Conservation (phyloP, 768 basidiomycete genomes). For the Boletus sensibilis region DNA sequence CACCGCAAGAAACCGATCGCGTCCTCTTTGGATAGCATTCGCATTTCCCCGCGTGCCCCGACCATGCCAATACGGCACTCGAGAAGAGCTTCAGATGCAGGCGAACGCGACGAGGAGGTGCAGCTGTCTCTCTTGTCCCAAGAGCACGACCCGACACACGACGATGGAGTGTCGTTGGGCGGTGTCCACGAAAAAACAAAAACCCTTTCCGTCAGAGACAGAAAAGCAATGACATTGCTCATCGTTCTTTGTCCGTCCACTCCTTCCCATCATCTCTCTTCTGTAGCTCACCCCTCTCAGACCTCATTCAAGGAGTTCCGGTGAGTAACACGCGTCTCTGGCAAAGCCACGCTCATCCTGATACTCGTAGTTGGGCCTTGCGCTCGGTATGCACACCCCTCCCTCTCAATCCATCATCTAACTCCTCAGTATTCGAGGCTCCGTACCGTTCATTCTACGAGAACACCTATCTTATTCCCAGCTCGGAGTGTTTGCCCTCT, state of each 20-base stretch:
- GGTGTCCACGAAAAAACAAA: slow-evolving; percentile 39
- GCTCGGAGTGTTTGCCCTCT: slow-evolving; percentile 89
- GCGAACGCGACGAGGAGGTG: slow-evolving; percentile 52
- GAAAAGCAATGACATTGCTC: slow-evolving; percentile 78
- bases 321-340: slow-evolving; percentile 46
- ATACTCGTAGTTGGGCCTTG: slow-evolving; percentile 69
- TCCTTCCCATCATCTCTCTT: slow-evolving; percentile 3
- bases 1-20: slow-evolving; percentile 50
- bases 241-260: slow-evolving; percentile 78
- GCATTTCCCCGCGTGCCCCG: slow-evolving; percentile 54
- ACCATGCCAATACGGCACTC: slow-evolving; percentile 39
- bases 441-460: slow-evolving; percentile 93
- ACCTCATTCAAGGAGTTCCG: slow-evolving; percentile 86
- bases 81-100: slow-evolving; percentile 26
- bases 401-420: not conserved
- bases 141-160: slow-evolving; percentile 51
- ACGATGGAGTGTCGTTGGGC: slow-evolving; percentile 36
- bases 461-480: slow-evolving; percentile 97
- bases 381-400: slow-evolving; percentile 57
- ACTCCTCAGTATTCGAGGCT: slow-evolving; percentile 51
- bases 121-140: slow-evolving; percentile 58
- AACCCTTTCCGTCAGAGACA: slow-evolving; percentile 71
- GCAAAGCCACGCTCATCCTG: slow-evolving; percentile 7
- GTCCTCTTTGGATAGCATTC: slow-evolving; percentile 59
- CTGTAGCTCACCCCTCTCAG: slow-evolving; percentile 36